Evolutionary conservation across 2,329 filamentous ascomycete species (phyloP).

Genomic region (Plenodomus lindquistii): DNA sequence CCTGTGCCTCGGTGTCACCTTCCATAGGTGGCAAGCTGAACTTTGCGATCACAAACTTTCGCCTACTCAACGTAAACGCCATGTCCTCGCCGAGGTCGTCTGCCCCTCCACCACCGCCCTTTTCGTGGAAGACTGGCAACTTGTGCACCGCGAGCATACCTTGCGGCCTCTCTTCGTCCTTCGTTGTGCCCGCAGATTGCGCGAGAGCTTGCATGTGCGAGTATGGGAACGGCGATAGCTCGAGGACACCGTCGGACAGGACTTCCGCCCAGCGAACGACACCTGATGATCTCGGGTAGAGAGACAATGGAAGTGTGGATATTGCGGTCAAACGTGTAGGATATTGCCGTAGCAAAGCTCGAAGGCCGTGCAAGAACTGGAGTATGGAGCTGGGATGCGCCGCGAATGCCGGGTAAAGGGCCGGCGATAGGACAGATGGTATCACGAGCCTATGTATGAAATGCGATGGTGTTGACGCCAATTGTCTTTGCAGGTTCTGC

Average conservation of each 20-base stretch:
- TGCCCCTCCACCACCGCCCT: conserved; percentile 74
- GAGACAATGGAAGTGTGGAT: conserved; percentile 75
- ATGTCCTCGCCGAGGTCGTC: conserved; percentile 76
- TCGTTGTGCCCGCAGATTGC: conserved; percentile 54
- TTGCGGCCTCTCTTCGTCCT: conserved; percentile 76
- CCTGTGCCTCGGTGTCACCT: conserved; percentile 68
- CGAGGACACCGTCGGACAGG: conserved; percentile 81
- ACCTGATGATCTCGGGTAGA: conserved; percentile 76
- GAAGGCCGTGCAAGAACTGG: conserved; percentile 78
- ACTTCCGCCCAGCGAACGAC: conserved; percentile 85
- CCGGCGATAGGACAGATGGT: conserved; percentile 85
- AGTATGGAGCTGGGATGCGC: conserved; percentile 74
- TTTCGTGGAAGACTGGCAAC: conserved; percentile 83
- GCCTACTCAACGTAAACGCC: conserved; percentile 85
- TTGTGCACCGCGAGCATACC: conserved; percentile 83
- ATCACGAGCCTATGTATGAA: conserved; percentile 80
- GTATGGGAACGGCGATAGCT: conserved; percentile 75
- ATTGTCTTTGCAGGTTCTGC: conserved; percentile 60
- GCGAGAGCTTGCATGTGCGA: conserved; percentile 55
- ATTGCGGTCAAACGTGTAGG: conserved; percentile 69
- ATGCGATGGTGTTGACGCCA: conserved; percentile 55
- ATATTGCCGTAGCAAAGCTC: conserved; percentile 72
- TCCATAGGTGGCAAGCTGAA: conserved; percentile 88
- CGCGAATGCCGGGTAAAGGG: conserved; percentile 72
- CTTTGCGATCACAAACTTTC: conserved; percentile 81